A percentile compares a stretch with the other conserved stretches of the same genome.
These are phyloP conservation scores for Hortaea werneckii DNA, from an alignment of 2,329 filamentous ascomycete species.

Conservation along the genomic window DNA sequence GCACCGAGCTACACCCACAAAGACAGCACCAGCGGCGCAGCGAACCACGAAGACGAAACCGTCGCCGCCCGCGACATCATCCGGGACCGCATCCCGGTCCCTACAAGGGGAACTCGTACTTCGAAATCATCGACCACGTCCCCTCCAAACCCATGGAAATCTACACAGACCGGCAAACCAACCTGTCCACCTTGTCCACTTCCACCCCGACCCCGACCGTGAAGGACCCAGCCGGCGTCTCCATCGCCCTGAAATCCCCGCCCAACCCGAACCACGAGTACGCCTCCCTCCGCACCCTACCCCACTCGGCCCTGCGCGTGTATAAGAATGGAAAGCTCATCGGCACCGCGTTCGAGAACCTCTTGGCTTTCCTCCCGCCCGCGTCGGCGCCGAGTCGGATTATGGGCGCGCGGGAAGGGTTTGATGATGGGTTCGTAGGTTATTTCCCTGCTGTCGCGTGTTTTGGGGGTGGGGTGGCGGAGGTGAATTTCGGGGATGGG, in stretches of 20 bases:
- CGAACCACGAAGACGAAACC: conserved; percentile 26
- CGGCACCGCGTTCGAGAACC: conserved; percentile 77
- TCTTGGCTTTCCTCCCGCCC: conserved; percentile 84
- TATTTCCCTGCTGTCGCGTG: conserved; percentile 92
- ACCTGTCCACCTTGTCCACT: conserved; percentile 49
- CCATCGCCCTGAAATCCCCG: conserved; percentile 41
- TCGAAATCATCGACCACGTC: conserved; percentile 85
- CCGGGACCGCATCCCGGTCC: conserved; percentile 91
- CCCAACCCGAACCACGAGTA: conserved; percentile 64
- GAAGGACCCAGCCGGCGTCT: conserved; percentile 28
- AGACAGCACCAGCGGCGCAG: conserved; percentile 26
- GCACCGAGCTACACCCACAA: conserved; percentile 11
- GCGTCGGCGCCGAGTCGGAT: conserved; percentile 66
- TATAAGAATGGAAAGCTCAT: conserved; percentile 87
- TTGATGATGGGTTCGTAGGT: conserved; percentile 89
- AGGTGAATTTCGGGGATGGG: conserved; percentile 89
- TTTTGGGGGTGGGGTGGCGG: conserved; percentile 80
- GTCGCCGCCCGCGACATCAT: conserved; percentile 60
- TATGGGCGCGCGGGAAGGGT: conserved; percentile 68
- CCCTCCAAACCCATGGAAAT: conserved; percentile 77
- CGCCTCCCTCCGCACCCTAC: conserved; percentile 73
- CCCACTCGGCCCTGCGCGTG: conserved; percentile 73
- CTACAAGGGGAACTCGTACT: conserved; percentile 88
- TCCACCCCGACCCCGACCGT: conserved; percentile 29
- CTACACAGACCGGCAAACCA: conserved; percentile 39